Conservation (phyloP, 352 stramenopile genomes). For the Thalassiosira pacifica region DNA sequence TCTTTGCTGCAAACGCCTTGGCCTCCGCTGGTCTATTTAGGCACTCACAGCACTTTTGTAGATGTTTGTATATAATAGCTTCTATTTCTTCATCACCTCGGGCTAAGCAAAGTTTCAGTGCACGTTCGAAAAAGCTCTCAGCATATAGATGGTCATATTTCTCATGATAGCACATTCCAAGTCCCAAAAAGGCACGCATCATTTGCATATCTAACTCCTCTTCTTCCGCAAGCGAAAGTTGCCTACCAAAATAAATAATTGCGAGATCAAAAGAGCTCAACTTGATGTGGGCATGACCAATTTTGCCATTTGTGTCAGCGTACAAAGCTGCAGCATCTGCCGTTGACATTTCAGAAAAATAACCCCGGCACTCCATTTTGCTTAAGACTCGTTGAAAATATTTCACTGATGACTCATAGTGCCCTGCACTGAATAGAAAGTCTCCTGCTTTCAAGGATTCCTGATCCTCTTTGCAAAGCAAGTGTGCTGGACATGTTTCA, state of each 20-base stretch:
- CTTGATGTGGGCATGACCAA: constrained; percentile 36
- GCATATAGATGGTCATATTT: constrained; percentile 69
- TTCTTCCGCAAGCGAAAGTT: constrained; percentile 65
- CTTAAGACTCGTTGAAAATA: constrained; percentile 25
- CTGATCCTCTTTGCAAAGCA: constrained; percentile 38
- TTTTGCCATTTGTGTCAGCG: constrained; percentile 44
- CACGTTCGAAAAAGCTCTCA: constrained; percentile 41
- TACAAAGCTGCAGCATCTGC: constrained; percentile 39
- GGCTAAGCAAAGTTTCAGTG: constrained; percentile 40
- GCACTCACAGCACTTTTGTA: constrained; percentile 54
- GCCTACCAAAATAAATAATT: constrained; percentile 57
- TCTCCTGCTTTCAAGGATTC: constrained; percentile 28
- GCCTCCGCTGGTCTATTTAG: constrained; percentile 46
- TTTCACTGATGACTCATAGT: constrained; percentile 40
- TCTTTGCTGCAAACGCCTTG: constrained; percentile 30
- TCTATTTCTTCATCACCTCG: constrained; percentile 39
- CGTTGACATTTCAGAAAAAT: constrained; percentile 28
- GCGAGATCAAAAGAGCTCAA: constrained; percentile 46
- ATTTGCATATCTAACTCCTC: constrained; percentile 41
- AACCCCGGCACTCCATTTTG: constrained; percentile 37
- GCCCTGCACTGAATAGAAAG: constrained; percentile 42
- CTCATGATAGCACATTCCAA: constrained; percentile 64
- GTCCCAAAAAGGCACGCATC: constrained; percentile 56
- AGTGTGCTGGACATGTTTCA: neutral
- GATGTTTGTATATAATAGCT: constrained; percentile 10